Conservation (phyloP, 305 asterid genomes). For the Fraxinus velutina region DNA sequence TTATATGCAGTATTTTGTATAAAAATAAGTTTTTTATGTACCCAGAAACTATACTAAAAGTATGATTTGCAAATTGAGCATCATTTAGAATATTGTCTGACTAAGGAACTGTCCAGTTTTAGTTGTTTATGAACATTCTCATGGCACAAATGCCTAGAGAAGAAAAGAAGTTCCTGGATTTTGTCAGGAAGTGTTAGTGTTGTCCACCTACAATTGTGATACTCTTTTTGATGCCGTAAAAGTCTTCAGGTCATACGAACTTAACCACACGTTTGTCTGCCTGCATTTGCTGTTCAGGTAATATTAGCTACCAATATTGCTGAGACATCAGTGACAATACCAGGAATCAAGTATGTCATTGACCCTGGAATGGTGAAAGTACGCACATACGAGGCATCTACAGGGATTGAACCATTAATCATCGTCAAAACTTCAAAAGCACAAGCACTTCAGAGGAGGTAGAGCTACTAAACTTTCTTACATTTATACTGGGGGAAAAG, state of each 20-base stretch:
- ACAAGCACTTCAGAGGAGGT: slow-evolving; percentile 97
- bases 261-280: slow-evolving; percentile 22
- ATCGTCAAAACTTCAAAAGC: slow-evolving; percentile 92
- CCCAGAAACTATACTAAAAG: background rate
- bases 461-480: slow-evolving; percentile 19
- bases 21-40: background rate
- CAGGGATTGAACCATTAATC: slow-evolving; percentile 85
- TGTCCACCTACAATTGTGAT: slow-evolving; percentile 6
- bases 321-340: slow-evolving; percentile 95
- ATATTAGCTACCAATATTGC: slow-evolving; percentile 96
- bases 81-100: background rate
- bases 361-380: slow-evolving; percentile 98
- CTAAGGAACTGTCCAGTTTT: background rate
- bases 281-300: slow-evolving; percentile 45
- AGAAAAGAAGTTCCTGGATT: background rate
- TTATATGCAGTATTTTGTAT: background rate
- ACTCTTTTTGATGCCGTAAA: slow-evolving; percentile 9
- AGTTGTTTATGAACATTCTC: background rate
- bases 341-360: slow-evolving; percentile 93
- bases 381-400: slow-evolving; percentile 73
- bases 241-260: slow-evolving; percentile 3
- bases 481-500: background rate
- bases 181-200: slow-evolving; percentile 9
- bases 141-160: background rate
- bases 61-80: background rate